Evolutionary conservation across 176 grass and related monocot species (phyloP), one percentile per base, ranked within the genome.

Genomic region (Triticum timopheevii): DNA sequence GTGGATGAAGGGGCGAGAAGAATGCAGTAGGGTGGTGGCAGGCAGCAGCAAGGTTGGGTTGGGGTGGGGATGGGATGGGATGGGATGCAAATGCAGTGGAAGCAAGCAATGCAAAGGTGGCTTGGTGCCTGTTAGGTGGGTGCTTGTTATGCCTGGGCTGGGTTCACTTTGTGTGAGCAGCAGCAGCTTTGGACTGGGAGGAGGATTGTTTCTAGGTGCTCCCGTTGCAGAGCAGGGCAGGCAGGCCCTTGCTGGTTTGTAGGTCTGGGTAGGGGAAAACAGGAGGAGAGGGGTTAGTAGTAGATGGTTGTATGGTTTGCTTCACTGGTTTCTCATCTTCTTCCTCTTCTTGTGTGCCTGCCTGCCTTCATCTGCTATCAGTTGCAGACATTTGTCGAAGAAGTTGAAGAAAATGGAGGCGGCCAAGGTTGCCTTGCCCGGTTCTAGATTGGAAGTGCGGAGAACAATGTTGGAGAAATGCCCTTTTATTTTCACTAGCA

Each of bases 141-240:
- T 9, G 33, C 61, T 68, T 36, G 64, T 88, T 85, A 8, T 24
- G 17, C 35, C 47, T 73, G 33, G 44, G 44, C 44, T 45, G 44
- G 44, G 73, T 31, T 40, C 44, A 6, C 80, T 83, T 89, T 89
- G 77, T 81, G 77, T 89, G 83, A 76, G 73, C 73, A 76, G 69
- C 36, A 42, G 69, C 36, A 24, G 35, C 22, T 20, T 10, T 23
- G 4, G 12, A 10, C 68, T 3, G 39, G 69, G 19, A 9, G 40
- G 44, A 1, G 35, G 13, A 39, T 70, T 70, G 0, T 24, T 10
- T 17, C 31, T 69, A 71, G 45, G 45, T 49, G 12, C 25, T 27
- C 25, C 25, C 25, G 25, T 27, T 27, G 39, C 39, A 40, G 39
- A 40, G 39, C 36, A 38, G 36, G 2, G 42, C 40, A 10, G 40